Evolutionary conservation across 2,329 filamentous ascomycete species (phyloP).

Genomic region (Chalaropsis ovoidea): DNA sequence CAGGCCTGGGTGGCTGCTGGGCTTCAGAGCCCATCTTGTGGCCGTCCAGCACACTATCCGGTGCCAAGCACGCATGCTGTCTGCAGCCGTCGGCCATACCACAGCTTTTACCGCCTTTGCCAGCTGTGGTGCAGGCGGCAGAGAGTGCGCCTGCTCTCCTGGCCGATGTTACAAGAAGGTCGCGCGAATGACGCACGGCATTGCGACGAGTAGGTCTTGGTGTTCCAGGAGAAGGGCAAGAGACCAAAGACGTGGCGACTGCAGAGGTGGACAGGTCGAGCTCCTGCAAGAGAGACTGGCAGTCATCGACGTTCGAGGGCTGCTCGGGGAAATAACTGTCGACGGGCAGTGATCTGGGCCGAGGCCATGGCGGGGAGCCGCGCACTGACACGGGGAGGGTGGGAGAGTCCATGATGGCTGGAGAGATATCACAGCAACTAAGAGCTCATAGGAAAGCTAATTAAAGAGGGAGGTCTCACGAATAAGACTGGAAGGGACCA

Average conservation of each 20-base stretch:
- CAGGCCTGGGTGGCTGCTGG: background rate
- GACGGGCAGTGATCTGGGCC: background rate
- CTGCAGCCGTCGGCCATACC: conserved; percentile 1
- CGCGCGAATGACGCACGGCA: conserved; percentile 9
- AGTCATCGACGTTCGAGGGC: background rate
- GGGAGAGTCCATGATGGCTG: conserved; percentile 1
- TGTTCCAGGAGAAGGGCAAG: conserved; percentile 4
- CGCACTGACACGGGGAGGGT: background rate
- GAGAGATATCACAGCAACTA: background rate
- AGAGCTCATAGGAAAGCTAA: background rate
- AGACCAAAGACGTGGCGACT: background rate
- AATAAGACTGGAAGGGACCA: background rate
- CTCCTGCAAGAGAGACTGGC: background rate
- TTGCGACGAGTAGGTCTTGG: background rate
- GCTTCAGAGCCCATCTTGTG: conserved; percentile 2
- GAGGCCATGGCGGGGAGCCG: background rate
- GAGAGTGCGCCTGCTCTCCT: background rate
- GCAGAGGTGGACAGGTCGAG: background rate
- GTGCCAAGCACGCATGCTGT: conserved; percentile 3
- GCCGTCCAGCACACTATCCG: conserved; percentile 11
- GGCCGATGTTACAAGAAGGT: background rate
- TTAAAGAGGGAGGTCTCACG: background rate
- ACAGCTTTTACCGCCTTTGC: conserved; percentile 7
- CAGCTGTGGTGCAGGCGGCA: background rate
- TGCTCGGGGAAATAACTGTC: background rate